Percentiles rank a stretch among this genome's conserved stretches.
phyloP scores from a whole-genome alignment of 352 stramenopile genomes.

The Phytophthora cajani region DNA sequence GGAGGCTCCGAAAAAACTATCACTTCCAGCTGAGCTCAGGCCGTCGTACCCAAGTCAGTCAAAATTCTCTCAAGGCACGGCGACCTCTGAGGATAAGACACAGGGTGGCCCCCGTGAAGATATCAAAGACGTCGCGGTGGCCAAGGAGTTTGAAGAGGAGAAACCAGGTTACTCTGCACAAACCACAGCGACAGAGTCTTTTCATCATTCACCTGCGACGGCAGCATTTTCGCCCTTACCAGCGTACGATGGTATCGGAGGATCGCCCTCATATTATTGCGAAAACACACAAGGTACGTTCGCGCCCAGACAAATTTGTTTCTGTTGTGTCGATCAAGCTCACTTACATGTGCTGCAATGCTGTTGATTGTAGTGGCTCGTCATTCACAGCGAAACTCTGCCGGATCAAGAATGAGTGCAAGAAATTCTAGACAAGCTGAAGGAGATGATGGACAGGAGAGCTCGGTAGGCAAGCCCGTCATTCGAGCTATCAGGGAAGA shows the following conservation, averaged over 20 bases:
- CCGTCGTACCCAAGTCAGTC: conserved; percentile 11
- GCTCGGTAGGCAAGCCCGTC: conserved; percentile 11
- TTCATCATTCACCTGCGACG: conserved; percentile 17
- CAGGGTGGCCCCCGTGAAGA: conserved; percentile 1
- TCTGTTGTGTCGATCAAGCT: neutral
- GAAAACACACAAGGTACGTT: conserved; percentile 54
- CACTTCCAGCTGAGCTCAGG: conserved; percentile 26
- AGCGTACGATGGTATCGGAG: conserved; percentile 82
- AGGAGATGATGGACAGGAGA: conserved; percentile 39
- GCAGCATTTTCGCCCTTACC: conserved; percentile 67
- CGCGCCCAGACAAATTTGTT: neutral
- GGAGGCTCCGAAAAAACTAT: conserved; percentile 11
- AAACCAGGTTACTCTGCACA: neutral
- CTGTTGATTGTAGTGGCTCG: conserved; percentile 26
- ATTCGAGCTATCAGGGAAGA: conserved; percentile 39
- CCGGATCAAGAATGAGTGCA: conserved; percentile 7
- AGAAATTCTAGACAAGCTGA: conserved; percentile 27
- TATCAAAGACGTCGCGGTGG: conserved; percentile 5
- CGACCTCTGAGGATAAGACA: conserved; percentile 10
- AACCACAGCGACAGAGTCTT: conserved; percentile 2
- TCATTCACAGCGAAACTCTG: conserved; percentile 1
- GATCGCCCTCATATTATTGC: conserved; percentile 82
- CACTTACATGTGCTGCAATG: neutral
- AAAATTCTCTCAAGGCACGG: neutral
- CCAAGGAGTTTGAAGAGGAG: conserved; percentile 4